Percentiles rank a stretch among this genome's conserved stretches.
phyloP scores from a whole-genome alignment of 768 basidiomycete species.

The Naematelia encephala region DNA sequence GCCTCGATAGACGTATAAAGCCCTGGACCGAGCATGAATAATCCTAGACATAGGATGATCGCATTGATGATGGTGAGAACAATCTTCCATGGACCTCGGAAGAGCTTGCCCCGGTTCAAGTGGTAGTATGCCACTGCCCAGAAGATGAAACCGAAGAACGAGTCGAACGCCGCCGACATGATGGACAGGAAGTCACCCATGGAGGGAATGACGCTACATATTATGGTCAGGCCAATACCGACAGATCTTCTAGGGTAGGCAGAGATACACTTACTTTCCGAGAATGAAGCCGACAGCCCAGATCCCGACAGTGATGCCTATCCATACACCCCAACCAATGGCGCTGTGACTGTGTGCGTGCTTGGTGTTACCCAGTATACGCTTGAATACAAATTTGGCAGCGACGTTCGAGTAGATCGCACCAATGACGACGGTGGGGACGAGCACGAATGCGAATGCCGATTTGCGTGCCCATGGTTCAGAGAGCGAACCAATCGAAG shows the following conservation, averaged over 20 bases:
- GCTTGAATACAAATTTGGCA: constrained; percentile 39
- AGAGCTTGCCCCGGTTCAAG: constrained; percentile 30
- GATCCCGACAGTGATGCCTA: constrained; percentile 34
- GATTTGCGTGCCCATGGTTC: constrained; percentile 43
- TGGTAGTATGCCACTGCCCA: constrained; percentile 45
- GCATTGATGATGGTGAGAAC: constrained; percentile 30
- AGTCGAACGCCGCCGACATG: constrained; percentile 39
- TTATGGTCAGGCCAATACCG: not conserved
- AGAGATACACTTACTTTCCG: constrained; percentile 32
- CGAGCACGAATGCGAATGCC: constrained; percentile 41
- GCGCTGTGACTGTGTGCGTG: constrained; percentile 35
- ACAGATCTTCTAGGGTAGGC: not conserved
- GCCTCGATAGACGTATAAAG: constrained; percentile 40
- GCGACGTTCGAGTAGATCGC: constrained; percentile 44
- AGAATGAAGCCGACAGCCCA: constrained; percentile 39
- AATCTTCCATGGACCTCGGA: constrained; percentile 14
- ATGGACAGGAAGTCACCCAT: constrained; percentile 46
- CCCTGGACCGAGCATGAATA: constrained; percentile 45
- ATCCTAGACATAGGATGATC: constrained; percentile 36
- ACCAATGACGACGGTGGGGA: constrained; percentile 43
- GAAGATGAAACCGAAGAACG: constrained; percentile 47
- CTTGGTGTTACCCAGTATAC: constrained; percentile 30
- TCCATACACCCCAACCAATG: constrained; percentile 42
- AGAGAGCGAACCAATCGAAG: constrained; percentile 37
- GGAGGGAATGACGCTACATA: constrained; percentile 32